Percentiles rank a stretch among this genome's conserved stretches.
phyloP scores from a whole-genome alignment of 176 grass and related monocot genomes.

The Triticum dicoccoides region DNA sequence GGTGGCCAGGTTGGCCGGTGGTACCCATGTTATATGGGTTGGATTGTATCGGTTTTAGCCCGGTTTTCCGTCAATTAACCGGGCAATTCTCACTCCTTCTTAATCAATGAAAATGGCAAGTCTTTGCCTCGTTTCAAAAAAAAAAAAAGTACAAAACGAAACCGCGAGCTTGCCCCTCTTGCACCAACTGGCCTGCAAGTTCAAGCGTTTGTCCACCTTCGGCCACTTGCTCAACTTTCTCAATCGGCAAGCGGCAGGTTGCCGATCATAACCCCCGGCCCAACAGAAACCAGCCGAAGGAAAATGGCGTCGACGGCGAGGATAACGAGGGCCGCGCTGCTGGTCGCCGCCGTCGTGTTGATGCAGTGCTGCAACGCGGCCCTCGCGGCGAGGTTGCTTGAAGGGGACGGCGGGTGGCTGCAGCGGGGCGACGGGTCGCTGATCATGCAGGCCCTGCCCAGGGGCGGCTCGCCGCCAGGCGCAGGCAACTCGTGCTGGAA shows the following conservation, averaged over 20 bases:
- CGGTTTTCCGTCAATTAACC: no score
- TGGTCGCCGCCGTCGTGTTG: background rate
- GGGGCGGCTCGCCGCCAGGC: background rate
- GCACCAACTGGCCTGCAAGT: background rate
- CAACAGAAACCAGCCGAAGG: no score
- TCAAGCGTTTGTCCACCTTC: no score
- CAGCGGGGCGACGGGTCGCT: background rate
- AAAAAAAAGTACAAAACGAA: background rate
- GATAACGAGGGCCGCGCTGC: background rate
- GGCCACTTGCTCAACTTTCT: no score
- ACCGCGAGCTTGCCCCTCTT: background rate
- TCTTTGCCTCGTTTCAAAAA: no score
- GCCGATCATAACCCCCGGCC: no score
- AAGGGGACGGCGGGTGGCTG: background rate
- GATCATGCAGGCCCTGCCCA: conserved; percentile 9
- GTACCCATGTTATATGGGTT: no score
- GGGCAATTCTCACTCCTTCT: no score
- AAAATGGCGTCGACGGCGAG: background rate
- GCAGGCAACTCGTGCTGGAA: background rate
- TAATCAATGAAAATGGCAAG: no score
- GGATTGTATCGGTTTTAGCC: no score
- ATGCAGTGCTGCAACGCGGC: conserved; percentile 23
- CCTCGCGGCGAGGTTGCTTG: background rate
- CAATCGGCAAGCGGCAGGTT: no score
- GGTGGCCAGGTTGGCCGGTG: no score